These are phyloP conservation scores for Ceratocystiopsis brevicomis DNA, from an alignment of 2,329 filamentous ascomycete genomes.

Conservation along the genomic window DNA sequence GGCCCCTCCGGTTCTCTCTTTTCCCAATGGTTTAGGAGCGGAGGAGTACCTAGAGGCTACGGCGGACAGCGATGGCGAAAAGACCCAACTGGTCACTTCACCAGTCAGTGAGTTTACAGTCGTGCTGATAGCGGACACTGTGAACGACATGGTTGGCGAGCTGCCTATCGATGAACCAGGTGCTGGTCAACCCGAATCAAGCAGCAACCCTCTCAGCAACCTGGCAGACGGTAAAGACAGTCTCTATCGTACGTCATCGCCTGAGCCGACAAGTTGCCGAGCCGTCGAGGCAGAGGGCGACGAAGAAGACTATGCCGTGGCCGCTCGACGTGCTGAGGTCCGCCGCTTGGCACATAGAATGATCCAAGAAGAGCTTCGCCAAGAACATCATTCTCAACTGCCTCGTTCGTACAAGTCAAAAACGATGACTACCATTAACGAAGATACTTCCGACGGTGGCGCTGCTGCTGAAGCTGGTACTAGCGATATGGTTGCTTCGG, in stretches of 20 bases:
- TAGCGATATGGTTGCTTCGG: too few relatives aligned
- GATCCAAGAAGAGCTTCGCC: constrained; percentile 38
- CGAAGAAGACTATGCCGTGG: constrained; percentile 26
- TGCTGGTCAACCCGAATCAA: neutral
- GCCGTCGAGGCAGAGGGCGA: constrained; percentile 24
- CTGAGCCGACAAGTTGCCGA: constrained; percentile 22
- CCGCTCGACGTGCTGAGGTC: constrained; percentile 35
- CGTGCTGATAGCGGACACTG: too few relatives aligned
- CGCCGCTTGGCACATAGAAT: constrained; percentile 34
- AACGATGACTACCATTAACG: constrained; percentile 9
- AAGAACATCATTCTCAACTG: constrained; percentile 17
- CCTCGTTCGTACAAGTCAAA: constrained; percentile 3
- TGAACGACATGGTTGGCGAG: too few relatives aligned
- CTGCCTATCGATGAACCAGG: too few relatives aligned
- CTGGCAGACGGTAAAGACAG: constrained; percentile 26
- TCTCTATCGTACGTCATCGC: constrained; percentile 27
- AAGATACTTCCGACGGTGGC: constrained; percentile 4
- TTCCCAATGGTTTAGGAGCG: too few relatives aligned
- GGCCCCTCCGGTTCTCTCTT: too few relatives aligned
- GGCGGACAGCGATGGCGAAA: too few relatives aligned
- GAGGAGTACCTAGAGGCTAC: too few relatives aligned
- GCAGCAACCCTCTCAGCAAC: constrained; percentile 20
- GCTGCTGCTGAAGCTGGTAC: too few relatives aligned
- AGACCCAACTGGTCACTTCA: too few relatives aligned
- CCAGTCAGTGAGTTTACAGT: too few relatives aligned